Percentiles rank a stretch among this genome's conserved stretches.
Conservation (phyloP, 2,329 filamentous ascomycete genomes). For the Arthrobotrys pseudoclavata region DNA sequence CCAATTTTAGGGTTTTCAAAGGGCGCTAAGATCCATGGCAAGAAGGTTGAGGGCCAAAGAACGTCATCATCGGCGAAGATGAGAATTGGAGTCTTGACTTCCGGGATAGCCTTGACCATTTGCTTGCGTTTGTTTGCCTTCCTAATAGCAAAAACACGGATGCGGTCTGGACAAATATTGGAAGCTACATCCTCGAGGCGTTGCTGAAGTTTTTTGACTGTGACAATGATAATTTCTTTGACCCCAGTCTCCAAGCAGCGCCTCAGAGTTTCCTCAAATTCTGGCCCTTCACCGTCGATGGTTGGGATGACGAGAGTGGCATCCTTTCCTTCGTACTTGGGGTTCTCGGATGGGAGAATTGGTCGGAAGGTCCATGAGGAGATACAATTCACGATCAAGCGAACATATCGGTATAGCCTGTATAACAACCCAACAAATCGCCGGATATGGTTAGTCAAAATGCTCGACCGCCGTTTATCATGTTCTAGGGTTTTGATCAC, state of each 20-base stretch:
- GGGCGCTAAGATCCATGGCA: constrained; percentile 92
- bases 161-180: constrained; percentile 72
- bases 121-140: constrained; percentile 97
- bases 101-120: constrained; percentile 89
- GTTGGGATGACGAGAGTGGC: constrained; percentile 95
- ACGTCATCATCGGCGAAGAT: constrained; percentile 97
- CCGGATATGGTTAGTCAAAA: constrained; percentile 56
- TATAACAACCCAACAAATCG: constrained; percentile 31
- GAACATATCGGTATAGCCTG: constrained; percentile 88
- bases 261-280: constrained; percentile 83
- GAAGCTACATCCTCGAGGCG: constrained; percentile 77
- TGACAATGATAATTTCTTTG: constrained; percentile 84
- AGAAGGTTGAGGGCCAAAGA: constrained; percentile 85
- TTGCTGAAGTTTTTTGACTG: constrained; percentile 82
- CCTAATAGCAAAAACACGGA: constrained; percentile 80
- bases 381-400: constrained; percentile 84
- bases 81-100: constrained; percentile 85
- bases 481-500: constrained; percentile 28
- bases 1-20: constrained; percentile 88
- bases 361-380: constrained; percentile 91
- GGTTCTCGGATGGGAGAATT: constrained; percentile 83
- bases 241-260: constrained; percentile 80
- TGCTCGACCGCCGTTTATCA: constrained; percentile 11
- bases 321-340: constrained; percentile 78
- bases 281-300: constrained; percentile 87